A percentile compares a stretch with the other conserved stretches of the same genome.
phyloP scores from a whole-genome alignment of 306 rosid species.

The Arachis hypogaea region DNA sequence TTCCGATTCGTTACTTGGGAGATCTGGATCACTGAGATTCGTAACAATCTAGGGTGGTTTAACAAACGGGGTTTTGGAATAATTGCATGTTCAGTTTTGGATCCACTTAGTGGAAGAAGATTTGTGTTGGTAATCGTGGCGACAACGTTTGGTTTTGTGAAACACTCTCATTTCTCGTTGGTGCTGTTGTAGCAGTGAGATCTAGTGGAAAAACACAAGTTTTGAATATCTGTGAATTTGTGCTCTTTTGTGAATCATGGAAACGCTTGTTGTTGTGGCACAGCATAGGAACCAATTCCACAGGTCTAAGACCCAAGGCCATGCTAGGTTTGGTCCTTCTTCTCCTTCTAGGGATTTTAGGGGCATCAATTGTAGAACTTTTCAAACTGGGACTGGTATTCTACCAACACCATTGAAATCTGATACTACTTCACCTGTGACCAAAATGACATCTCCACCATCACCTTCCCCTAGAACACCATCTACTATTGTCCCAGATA shows the following conservation, averaged over 20 bases:
- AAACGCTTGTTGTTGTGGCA: conserved; percentile 60
- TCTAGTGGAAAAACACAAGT: conserved; percentile 27
- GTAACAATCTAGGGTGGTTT: conserved; percentile 28
- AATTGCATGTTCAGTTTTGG: conserved; percentile 38
- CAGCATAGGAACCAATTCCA: conserved; percentile 75
- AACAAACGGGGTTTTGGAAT: background rate
- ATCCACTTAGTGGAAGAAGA: conserved; percentile 32
- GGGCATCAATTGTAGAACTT: conserved; percentile 76
- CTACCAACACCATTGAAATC: conserved; percentile 68
- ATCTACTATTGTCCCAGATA: conserved; percentile 36
- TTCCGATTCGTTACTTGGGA: conserved; percentile 17
- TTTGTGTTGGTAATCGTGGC: conserved; percentile 28
- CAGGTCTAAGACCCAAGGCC: conserved; percentile 48
- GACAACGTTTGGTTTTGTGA: conserved; percentile 30
- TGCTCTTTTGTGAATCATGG: conserved; percentile 50
- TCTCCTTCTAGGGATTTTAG: conserved; percentile 54
- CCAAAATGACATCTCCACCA: conserved; percentile 32
- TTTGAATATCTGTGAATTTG: conserved; percentile 16
- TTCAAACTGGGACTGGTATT: conserved; percentile 71
- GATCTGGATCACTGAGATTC: conserved; percentile 27
- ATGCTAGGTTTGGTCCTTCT: conserved; percentile 47
- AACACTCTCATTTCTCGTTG: conserved; percentile 5
- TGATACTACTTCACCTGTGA: conserved; percentile 39
- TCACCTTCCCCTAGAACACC: conserved; percentile 52
- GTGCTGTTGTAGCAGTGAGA: conserved; percentile 34